Base-by-base conservation (phyloP, 345 rosid species). In the Salix suchowensis region DNA sequence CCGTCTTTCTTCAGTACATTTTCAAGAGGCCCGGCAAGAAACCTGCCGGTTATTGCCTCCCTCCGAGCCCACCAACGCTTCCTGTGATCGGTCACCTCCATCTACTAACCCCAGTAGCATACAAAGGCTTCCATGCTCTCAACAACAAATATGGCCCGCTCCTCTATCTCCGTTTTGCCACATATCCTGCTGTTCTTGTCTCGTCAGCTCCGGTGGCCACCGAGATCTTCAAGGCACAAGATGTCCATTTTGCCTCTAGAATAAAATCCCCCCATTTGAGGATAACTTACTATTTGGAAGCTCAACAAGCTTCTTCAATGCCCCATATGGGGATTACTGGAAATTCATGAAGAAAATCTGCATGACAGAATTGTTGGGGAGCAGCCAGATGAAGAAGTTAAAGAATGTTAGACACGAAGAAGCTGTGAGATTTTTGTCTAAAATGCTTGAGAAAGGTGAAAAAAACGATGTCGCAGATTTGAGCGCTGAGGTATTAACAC, bases 81-180 rank as follows among this genome's bases (percentile, higher is more conserved):
- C 90, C 85, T 7, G 14, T 86, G 65, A 81, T 84, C 19, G 87
- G 88, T 58, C 90, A 86, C 73, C 83, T 86, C 40, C 90, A 85
- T 78, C 82, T 76, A 60, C 74, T 84, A 34, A 75, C 73, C 44
- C 71, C 81, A 28, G 67, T 77, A 50, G 19, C 76, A 36, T 36
- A 82, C 85, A 85, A 75, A 65, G 74, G 83, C 15, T 83, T 83
- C 76, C 73, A 78, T 64, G 71, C 64, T 18, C 44, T 67, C 70
- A 21, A 11, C 23, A 19, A 36, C 46, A 67, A 21, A 37, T 67
- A 67, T 10, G 70, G 70, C 11, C 70, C 70, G 10, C 24, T 67
- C 26, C 42, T 67, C 70, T 67, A 34, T 18, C 42, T 67, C 70
- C 70, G 70, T 2, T 10, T 67, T 7, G 48, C 1, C 24, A 67